phyloP scores from a whole-genome alignment of 2,329 filamentous ascomycete genomes.

The Diaporthe capsici region DNA sequence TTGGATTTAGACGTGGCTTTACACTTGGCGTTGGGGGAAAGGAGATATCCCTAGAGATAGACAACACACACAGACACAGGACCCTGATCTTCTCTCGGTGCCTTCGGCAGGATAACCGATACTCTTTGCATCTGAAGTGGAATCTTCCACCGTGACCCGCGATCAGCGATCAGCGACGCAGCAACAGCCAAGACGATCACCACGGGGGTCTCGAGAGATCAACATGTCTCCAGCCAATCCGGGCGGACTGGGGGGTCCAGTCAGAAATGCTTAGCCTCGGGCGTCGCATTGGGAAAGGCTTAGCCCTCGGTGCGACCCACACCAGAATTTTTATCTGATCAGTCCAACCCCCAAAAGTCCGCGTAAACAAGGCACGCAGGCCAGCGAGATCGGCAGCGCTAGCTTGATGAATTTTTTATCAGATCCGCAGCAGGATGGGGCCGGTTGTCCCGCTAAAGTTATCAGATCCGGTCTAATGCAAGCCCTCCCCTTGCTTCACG shows the following conservation, averaged over 20 bases:
- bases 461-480: constrained; percentile 50
- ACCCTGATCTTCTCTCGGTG: background rate
- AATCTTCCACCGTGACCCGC: background rate
- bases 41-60: constrained; percentile 26
- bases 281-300: background rate
- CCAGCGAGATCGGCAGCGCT: constrained; percentile 39
- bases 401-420: constrained; percentile 36
- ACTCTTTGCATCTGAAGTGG: background rate
- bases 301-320: constrained; percentile 21
- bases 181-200: background rate
- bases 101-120: background rate
- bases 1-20: constrained; percentile 6
- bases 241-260: background rate
- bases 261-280: constrained; percentile 6
- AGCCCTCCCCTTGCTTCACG: constrained; percentile 39
- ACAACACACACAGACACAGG: background rate
- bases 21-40: background rate
- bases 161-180: background rate
- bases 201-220: constrained; percentile 24
- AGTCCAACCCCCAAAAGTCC: constrained; percentile 3
- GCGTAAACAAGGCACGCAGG: background rate
- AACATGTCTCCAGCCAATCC: background rate
- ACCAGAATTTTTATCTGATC: constrained; percentile 39
- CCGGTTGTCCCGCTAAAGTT: constrained; percentile 48
- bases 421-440: constrained; percentile 33